These are phyloP conservation scores for Rubroshorea leprosula DNA, from an alignment of 345 rosid genomes.

Conservation along the genomic window DNA sequence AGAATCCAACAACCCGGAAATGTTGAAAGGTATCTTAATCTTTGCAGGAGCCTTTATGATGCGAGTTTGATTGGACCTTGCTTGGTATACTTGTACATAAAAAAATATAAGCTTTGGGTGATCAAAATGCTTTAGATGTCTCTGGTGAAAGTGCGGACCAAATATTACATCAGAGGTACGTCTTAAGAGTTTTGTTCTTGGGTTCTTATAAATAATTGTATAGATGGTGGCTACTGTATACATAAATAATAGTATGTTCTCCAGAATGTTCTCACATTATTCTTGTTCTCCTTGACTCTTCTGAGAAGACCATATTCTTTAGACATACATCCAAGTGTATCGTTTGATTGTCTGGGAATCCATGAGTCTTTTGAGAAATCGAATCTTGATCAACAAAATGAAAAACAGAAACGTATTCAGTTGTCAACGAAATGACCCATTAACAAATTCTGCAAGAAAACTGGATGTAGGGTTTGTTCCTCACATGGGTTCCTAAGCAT, in stretches of 20 bases:
- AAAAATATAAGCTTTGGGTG: slow-evolving; percentile 75
- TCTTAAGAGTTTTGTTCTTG: background rate
- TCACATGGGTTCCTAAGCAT: slow-evolving; percentile 6
- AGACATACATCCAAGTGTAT: too few species aligned
- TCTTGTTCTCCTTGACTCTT: background rate
- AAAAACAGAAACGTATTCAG: too few species aligned
- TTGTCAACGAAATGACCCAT: background rate
- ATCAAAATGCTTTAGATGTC: slow-evolving; percentile 55
- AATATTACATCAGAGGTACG: slow-evolving; percentile 4
- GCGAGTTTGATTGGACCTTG: slow-evolving; percentile 67
- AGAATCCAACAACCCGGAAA: slow-evolving; percentile 56
- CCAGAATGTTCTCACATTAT: background rate
- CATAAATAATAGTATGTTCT: too few species aligned
- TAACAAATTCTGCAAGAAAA: slow-evolving; percentile 3
- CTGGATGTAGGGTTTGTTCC: background rate
- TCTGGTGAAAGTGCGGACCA: background rate
- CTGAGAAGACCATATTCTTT: too few species aligned
- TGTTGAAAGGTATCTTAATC: slow-evolving; percentile 51
- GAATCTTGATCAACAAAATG: too few species aligned
- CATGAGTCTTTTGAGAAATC: background rate
- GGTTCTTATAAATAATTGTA: slow-evolving; percentile 9
- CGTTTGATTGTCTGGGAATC: too few species aligned
- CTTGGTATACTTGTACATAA: slow-evolving; percentile 67
- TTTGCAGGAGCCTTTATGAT: slow-evolving; percentile 64
- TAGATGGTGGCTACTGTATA: slow-evolving; percentile 8